Evolutionary conservation across 352 stramenopile genomes (phyloP), one percentile per base, ranked within the genome.

Genomic region (Pythium phragmiticola): DNA sequence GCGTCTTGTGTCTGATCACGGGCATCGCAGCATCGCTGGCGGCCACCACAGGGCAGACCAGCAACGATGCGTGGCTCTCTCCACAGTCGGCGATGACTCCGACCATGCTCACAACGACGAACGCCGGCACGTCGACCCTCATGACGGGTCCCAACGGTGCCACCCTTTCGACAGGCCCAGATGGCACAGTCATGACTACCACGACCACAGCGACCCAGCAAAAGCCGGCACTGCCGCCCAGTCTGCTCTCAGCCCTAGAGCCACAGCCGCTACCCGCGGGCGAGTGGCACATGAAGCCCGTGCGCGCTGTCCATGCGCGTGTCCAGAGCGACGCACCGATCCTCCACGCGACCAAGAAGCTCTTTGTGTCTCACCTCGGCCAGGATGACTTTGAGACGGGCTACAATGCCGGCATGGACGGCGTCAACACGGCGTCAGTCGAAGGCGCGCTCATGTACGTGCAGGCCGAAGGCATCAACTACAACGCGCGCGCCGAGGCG

Each of bases 371-470:
- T 23, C 36, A n/a, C 30, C 61, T 71, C 42, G 42, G 52, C 37
- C 21, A 4, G n/a, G 46, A 26, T 45, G 60, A 70, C 47, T 26
- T 7, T 36, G 26, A 33, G 4, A 59, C 37, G 34, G 41, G 41
- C 13, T 78, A 65, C 57, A 56, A 43, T 2, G 50, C 66, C 2
- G 60, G 28, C 12, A 70, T 76, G 63, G 71, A 78, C 61, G 65
- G 45, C 6, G 68, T 78, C n/a, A 78, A 72, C 33, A 76, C 68
- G 6, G 61, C 69, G 13, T 42, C 37, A 7, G 77, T 96, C 9
- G 85, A 94, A 57, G 87, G 87, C 16, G 75, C 83, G 42, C 77
- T 96, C 33, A 94, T 92, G 84, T 96, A 92, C 69, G 77, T 96
- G 39, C 85, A 94, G 68, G 80, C 84, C 5, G 84, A 95, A 62